Evolutionary conservation across 148 eudicot genomes (phyloP).

Genomic region (Diospyros kaki): DNA sequence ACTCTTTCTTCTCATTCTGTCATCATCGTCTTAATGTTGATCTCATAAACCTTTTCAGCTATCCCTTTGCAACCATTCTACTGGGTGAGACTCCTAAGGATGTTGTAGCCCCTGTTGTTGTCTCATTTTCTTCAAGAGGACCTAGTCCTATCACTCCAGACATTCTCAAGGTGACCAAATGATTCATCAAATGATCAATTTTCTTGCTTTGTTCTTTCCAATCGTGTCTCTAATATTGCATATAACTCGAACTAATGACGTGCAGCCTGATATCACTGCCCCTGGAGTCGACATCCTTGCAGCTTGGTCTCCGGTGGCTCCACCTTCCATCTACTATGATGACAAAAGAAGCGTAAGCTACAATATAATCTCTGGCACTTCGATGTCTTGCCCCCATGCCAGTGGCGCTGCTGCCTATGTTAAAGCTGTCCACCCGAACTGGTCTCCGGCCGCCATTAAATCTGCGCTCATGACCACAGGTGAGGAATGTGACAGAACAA

Average conservation of each 20-base stretch:
- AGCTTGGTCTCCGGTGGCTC: constrained; percentile 4
- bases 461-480: constrained; percentile 18
- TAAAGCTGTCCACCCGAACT: constrained; percentile 14
- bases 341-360: not conserved
- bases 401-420: constrained; percentile 14
- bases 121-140: constrained; percentile 20
- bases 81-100: not conserved
- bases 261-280: constrained; percentile 12
- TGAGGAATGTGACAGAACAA: not conserved
- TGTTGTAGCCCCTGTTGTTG: not conserved
- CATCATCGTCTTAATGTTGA: not conserved
- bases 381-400: constrained; percentile 19
- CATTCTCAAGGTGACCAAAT: constrained; percentile 10
- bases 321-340: not conserved
- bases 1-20: too few relatives aligned
- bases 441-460: constrained; percentile 19
- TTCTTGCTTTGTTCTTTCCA: not conserved
- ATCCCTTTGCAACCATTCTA: constrained; percentile 3
- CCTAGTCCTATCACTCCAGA: constrained; percentile 4
- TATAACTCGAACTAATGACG: not conserved
- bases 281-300: constrained; percentile 6
- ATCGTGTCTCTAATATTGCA: not conserved
- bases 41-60: not conserved
- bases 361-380: constrained; percentile 17
- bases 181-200: not conserved